Percentiles rank a stretch among this genome's conserved stretches.
Conservation (phyloP, 2,329 filamentous ascomycete species). For the Fusarium torulosum region DNA sequence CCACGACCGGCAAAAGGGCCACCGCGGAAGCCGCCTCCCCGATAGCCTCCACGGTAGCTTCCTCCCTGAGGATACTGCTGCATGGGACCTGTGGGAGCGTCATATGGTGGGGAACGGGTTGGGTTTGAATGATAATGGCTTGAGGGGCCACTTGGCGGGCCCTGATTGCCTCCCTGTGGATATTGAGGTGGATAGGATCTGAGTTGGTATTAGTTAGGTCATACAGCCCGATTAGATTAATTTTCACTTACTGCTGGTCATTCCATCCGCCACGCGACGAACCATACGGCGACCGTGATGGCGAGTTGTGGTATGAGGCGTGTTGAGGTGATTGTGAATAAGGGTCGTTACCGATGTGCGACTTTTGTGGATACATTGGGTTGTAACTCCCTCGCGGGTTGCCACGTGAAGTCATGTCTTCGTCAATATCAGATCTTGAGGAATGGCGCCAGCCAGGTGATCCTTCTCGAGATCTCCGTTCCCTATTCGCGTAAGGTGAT, state of each 20-base stretch:
- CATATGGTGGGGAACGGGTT: slow-evolving; percentile 65
- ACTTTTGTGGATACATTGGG: slow-evolving; percentile 54
- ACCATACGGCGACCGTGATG: slow-evolving; percentile 59
- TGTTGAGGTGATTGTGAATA: slow-evolving; percentile 60
- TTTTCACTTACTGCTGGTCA: slow-evolving; percentile 56
- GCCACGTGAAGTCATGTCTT: slow-evolving; percentile 62
- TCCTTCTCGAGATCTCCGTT: slow-evolving; percentile 49
- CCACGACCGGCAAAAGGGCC: slow-evolving; percentile 67
- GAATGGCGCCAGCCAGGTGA: slow-evolving; percentile 53
- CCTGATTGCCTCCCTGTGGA: slow-evolving; percentile 63
- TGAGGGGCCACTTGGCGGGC: slow-evolving; percentile 65
- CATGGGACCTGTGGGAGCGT: slow-evolving; percentile 68
- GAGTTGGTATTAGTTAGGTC: slow-evolving; percentile 13
- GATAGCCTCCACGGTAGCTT: slow-evolving; percentile 59
- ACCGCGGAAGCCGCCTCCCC: slow-evolving; percentile 72
- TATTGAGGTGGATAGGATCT: slow-evolving; percentile 75
- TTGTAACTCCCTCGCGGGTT: slow-evolving; percentile 59
- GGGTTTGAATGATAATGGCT: slow-evolving; percentile 65
- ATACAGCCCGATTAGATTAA: neutral
- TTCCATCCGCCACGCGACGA: slow-evolving; percentile 56
- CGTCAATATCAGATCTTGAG: slow-evolving; percentile 64
- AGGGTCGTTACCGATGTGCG: slow-evolving; percentile 55
- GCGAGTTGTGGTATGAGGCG: slow-evolving; percentile 61
- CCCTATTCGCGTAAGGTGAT: slow-evolving; percentile 48
- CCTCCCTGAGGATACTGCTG: slow-evolving; percentile 64